Evolutionary conservation across 805 yeast species (phyloP).

Genomic region (Pichia gijzeniarum): DNA sequence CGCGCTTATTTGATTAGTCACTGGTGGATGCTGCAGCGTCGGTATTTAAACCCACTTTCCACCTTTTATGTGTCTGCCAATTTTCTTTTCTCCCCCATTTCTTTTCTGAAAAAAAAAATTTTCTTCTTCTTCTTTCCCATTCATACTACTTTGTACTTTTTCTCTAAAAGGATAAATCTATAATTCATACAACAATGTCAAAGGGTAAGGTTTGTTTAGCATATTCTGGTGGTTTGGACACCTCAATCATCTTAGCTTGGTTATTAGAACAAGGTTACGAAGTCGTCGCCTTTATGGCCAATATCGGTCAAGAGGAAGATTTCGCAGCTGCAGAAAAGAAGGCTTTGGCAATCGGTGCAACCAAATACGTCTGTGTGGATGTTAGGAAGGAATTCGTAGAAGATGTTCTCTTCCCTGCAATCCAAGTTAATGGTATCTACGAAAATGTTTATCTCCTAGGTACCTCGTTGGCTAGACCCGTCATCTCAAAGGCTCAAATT

Average conservation of each 20-base stretch:
- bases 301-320: constrained; percentile 99
- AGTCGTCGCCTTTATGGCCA: constrained; percentile 96
- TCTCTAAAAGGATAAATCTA: too few species aligned
- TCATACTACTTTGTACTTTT: neutral
- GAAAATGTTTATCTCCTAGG: constrained; percentile 96
- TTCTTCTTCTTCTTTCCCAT: neutral
- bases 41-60: neutral
- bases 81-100: too few species aligned
- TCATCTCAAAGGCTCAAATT: constrained; percentile 97
- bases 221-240: constrained; percentile 98
- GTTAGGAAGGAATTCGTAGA: constrained; percentile 94
- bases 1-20: neutral
- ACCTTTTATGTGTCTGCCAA: too few species aligned
- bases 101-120: too few species aligned
- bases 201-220: constrained; percentile 99
- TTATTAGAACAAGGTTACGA: constrained; percentile 96
- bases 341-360: constrained; percentile 95
- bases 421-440: constrained; percentile 95
- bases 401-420: constrained; percentile 91
- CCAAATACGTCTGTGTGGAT: constrained; percentile 89
- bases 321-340: constrained; percentile 94
- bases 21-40: neutral
- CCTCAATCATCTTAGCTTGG: constrained; percentile 98
- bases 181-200: constrained; percentile 54
- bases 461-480: constrained; percentile 98